phyloP scores from a whole-genome alignment of 345 rosid species.

The Lepidium sativum region DNA sequence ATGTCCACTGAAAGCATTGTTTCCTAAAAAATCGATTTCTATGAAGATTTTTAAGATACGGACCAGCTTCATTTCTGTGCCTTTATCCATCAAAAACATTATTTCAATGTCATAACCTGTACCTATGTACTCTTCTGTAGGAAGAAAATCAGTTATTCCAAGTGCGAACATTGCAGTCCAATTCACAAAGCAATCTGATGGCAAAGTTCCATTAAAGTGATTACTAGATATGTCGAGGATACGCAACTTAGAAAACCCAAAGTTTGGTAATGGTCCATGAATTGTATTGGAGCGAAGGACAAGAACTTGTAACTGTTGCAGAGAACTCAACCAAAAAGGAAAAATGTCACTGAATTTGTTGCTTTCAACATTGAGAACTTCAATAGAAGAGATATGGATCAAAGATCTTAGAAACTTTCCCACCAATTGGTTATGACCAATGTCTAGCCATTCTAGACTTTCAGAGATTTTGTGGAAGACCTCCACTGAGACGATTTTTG shows the following conservation, averaged over 20 bases:
- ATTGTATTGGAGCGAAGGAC: constrained; percentile 36
- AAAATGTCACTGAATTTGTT: constrained; percentile 26
- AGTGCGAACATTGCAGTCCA: not conserved
- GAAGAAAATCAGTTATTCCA: not conserved
- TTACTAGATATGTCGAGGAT: not conserved
- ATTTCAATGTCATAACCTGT: not conserved
- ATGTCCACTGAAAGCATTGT: too few species aligned
- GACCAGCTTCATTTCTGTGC: not conserved
- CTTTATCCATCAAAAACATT: not conserved
- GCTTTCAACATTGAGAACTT: not conserved
- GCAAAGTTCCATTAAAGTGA: not conserved
- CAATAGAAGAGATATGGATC: not conserved
- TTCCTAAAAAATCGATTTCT: too few species aligned
- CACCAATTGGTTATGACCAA: constrained; percentile 8
- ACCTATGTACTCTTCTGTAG: too few species aligned
- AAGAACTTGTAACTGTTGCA: constrained; percentile 25
- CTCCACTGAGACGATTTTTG: not conserved
- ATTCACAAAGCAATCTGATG: not conserved
- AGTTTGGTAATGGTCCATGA: not conserved
- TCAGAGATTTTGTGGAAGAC: not conserved
- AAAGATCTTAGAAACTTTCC: constrained; percentile 20
- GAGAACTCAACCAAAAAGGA: constrained; percentile 29
- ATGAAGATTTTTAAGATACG: too few species aligned
- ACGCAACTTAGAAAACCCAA: not conserved
- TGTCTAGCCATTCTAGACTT: constrained; percentile 5